Conservation (phyloP, 805 yeast genomes). For the Pichia deserticola region DNA sequence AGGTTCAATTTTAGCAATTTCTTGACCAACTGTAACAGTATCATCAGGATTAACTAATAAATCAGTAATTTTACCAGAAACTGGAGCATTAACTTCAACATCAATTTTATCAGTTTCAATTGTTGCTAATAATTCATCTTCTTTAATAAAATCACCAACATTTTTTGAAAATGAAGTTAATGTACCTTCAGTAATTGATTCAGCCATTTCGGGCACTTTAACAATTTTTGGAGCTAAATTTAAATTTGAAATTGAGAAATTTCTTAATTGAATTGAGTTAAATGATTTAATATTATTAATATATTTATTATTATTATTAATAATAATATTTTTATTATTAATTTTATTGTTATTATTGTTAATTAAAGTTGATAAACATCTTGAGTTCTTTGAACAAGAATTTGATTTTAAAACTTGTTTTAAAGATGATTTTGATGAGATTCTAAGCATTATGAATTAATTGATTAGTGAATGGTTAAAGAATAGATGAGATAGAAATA, state of each 20-base stretch:
- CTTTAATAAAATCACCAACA: conserved; percentile 77
- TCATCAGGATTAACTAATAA: conserved; percentile 78
- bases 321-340: too few relatives aligned
- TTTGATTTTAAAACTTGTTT: not conserved
- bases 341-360: too few relatives aligned
- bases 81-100: conserved; percentile 92
- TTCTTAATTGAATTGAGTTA: not conserved
- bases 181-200: conserved; percentile 96
- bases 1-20: conserved; percentile 77
- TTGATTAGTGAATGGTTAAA: not conserved
- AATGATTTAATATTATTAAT: too few relatives aligned
- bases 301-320: too few relatives aligned
- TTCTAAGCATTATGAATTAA: not conserved
- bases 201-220: conserved; percentile 98
- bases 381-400: not conserved
- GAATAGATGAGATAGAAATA: too few relatives aligned
- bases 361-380: too few relatives aligned
- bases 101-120: conserved; percentile 98
- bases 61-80: conserved; percentile 83
- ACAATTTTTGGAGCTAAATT: conserved; percentile 32
- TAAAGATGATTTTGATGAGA: not conserved
- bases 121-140: conserved; percentile 54
- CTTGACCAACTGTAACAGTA: conserved; percentile 95
- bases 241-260: not conserved
- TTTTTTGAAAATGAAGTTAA: conserved; percentile 57